A percentile compares a stretch with the other conserved stretches of the same genome.
These are phyloP conservation scores for Mrakia gelida DNA, from an alignment of 768 basidiomycete species.

Conservation along the genomic window DNA sequence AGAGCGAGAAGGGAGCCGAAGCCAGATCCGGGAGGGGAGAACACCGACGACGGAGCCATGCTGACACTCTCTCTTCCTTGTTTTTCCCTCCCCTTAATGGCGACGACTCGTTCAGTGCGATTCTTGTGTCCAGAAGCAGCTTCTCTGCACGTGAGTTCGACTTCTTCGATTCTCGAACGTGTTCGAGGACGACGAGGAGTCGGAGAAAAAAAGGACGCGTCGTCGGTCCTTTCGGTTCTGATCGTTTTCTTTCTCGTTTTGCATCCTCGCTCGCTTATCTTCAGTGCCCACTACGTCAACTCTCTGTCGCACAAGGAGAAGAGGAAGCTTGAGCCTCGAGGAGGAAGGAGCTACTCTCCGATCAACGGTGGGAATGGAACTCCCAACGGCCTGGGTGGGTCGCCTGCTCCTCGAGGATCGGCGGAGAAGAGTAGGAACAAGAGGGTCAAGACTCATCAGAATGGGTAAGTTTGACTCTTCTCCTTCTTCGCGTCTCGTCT, in stretches of 20 bases:
- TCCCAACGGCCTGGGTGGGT: not conserved
- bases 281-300: slow-evolving; percentile 39
- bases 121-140: slow-evolving; percentile 83
- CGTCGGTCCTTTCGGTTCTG: slow-evolving; percentile 28
- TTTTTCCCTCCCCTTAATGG: not conserved
- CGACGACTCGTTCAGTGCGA: slow-evolving; percentile 41
- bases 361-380: not conserved
- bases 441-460: not conserved
- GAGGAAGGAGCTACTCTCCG: slow-evolving; percentile 32
- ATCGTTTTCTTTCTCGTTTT: slow-evolving; percentile 54
- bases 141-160: slow-evolving; percentile 77
- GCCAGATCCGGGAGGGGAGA: slow-evolving; percentile 25
- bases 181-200: slow-evolving; percentile 73
- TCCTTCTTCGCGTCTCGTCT: no score
- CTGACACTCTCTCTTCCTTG: slow-evolving; percentile 31
- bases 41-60: slow-evolving; percentile 33
- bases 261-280: slow-evolving; percentile 23
- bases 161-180: slow-evolving; percentile 47
- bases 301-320: slow-evolving; percentile 27
- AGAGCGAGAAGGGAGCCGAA: not conserved
- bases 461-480: not conserved
- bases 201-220: slow-evolving; percentile 53
- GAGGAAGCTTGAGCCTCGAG: slow-evolving; percentile 31
- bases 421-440: not conserved
- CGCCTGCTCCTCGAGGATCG: not conserved